Percentiles rank a stretch among this genome's conserved stretches.
phyloP scores from a whole-genome alignment of 768 basidiomycete genomes.

The Austroboletus festivus region DNA sequence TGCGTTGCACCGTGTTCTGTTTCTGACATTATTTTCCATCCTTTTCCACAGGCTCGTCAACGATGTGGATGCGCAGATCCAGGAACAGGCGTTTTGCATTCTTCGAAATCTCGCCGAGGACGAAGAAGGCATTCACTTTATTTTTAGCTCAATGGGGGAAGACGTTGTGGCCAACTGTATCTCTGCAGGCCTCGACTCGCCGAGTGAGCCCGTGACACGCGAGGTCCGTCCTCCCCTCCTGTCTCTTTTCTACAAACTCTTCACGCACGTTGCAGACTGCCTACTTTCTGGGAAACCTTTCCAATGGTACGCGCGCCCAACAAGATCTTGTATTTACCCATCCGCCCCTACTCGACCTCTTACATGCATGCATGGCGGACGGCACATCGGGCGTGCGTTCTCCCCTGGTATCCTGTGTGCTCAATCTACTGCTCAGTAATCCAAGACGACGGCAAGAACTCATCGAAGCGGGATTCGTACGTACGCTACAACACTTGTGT shows the following conservation, averaged over 20 bases:
- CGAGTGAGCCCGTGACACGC: conserved; percentile 50
- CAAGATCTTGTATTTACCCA: conserved; percentile 53
- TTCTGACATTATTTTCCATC: not conserved
- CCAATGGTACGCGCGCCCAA: conserved; percentile 52
- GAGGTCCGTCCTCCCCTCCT: conserved; percentile 39
- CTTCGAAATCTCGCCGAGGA: conserved; percentile 65
- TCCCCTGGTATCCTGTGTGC: conserved; percentile 59
- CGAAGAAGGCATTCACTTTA: conserved; percentile 59
- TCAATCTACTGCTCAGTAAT: conserved; percentile 49
- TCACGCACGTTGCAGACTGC: conserved; percentile 42
- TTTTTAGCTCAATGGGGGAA: conserved; percentile 52
- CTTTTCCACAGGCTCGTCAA: conserved; percentile 44
- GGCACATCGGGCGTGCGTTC: conserved; percentile 54
- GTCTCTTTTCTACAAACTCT: not conserved
- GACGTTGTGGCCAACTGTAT: conserved; percentile 46
- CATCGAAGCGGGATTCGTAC: conserved; percentile 43
- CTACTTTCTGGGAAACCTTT: conserved; percentile 63
- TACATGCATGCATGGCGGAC: conserved; percentile 60
- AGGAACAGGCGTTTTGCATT: conserved; percentile 71
- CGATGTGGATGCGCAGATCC: conserved; percentile 51
- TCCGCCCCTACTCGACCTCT: conserved; percentile 46
- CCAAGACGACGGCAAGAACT: conserved; percentile 37
- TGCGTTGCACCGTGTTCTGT: conserved; percentile 31
- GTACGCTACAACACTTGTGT: conserved; percentile 41
- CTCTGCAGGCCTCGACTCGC: conserved; percentile 46